These are phyloP conservation scores for Beta lomatogona DNA, from an alignment of 179 eudicot genomes.

Conservation along the genomic window DNA sequence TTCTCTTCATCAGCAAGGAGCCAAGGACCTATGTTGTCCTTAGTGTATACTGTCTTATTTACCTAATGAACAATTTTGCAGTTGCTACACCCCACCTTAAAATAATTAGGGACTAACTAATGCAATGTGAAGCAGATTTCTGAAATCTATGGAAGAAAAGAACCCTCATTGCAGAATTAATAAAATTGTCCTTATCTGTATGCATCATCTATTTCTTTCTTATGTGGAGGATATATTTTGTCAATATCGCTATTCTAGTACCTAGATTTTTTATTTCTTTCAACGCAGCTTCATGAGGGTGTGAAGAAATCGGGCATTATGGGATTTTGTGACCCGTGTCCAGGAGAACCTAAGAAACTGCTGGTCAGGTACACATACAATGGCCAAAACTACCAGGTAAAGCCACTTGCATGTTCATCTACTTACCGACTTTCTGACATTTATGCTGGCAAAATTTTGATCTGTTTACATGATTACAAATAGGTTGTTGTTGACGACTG, in stretches of 20 bases:
- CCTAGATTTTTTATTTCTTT: background rate
- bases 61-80: background rate
- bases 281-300: slow-evolving; percentile 85
- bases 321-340: slow-evolving; percentile 99
- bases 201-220: background rate
- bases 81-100: background rate
- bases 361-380: slow-evolving; percentile 62
- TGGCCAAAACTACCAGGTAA: slow-evolving; percentile 59
- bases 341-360: slow-evolving; percentile 76
- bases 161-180: background rate
- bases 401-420: background rate
- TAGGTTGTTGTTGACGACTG: slow-evolving; percentile 76
- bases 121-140: background rate
- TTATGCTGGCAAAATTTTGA: background rate
- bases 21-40: background rate
- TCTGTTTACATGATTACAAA: slow-evolving; percentile 3
- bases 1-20: background rate
- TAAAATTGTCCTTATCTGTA: background rate
- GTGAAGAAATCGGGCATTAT: slow-evolving; percentile 96
- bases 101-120: background rate
- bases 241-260: background rate
- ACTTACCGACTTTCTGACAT: background rate
- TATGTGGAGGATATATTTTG: background rate
- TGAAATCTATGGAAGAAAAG: background rate
- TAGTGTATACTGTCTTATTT: background rate